These are phyloP conservation scores for Xylaria scruposa DNA, from an alignment of 495 filamentous ascomycete species.

Conservation along the genomic window DNA sequence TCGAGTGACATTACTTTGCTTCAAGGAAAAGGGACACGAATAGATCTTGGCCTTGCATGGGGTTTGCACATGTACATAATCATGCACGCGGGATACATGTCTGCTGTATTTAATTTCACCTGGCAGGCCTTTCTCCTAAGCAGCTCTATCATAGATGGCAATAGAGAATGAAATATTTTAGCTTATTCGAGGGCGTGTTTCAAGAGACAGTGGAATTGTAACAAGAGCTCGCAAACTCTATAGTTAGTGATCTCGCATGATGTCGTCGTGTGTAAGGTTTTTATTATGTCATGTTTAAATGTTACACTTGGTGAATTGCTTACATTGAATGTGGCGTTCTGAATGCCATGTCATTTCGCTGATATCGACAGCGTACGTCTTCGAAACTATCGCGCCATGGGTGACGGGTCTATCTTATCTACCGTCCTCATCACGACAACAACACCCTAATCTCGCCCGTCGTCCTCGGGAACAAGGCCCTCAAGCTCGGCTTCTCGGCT, in stretches of 20 bases:
- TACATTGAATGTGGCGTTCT: not conserved
- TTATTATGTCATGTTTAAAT: not conserved
- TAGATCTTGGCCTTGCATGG: not conserved
- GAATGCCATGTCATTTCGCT: not conserved
- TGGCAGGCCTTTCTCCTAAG: not conserved
- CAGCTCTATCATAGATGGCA: not conserved
- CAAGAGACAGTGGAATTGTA: not conserved
- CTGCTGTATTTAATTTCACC: slow-evolving; percentile 9
- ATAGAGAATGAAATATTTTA: not conserved
- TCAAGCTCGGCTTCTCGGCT: slow-evolving; percentile 55
- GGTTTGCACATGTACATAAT: not conserved
- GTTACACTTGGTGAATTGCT: too few species aligned
- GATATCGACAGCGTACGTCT: not conserved
- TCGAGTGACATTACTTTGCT: not conserved
- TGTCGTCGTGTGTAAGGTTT: not conserved
- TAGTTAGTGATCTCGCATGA: not conserved
- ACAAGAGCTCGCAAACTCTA: not conserved
- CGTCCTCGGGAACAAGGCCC: slow-evolving; percentile 80
- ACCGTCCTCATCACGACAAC: slow-evolving; percentile 52
- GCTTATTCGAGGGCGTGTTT: not conserved
- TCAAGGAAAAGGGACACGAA: not conserved
- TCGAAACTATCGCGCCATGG: not conserved
- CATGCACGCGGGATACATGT: not conserved
- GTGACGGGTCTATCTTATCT: not conserved
- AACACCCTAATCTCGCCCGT: slow-evolving; percentile 85